Evolutionary conservation across 306 rosid genomes (phyloP).

Genomic region (Psophocarpus tetragonolobus): DNA sequence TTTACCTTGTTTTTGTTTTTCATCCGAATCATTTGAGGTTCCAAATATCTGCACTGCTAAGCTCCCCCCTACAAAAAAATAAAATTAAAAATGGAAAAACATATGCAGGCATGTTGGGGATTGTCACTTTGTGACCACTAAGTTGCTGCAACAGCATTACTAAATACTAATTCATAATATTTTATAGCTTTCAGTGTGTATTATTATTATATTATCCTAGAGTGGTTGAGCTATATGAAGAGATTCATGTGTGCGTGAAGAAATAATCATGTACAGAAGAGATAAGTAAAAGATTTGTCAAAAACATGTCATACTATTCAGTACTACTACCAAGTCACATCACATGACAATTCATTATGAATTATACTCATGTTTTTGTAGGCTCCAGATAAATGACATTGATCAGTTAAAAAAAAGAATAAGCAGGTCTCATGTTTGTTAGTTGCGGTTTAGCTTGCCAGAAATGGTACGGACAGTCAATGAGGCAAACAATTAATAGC

Average conservation of each 20-base stretch:
- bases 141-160: neutral
- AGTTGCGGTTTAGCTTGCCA: too few species aligned
- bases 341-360: neutral
- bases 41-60: conserved; percentile 67
- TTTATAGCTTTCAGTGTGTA: neutral
- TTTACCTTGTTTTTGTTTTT: conserved; percentile 35
- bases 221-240: neutral
- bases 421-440: neutral
- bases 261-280: neutral
- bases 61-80: conserved; percentile 59
- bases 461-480: too few species aligned
- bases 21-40: conserved; percentile 34
- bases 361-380: neutral
- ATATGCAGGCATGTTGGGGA: neutral
- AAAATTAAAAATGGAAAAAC: neutral
- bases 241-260: neutral
- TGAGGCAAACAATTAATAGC: too few species aligned
- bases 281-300: neutral
- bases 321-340: neutral
- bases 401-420: neutral
- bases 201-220: neutral
- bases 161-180: neutral
- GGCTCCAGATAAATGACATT: neutral
- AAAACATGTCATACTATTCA: neutral
- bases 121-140: neutral